Evolutionary conservation across 345 rosid genomes (phyloP).

Genomic region (Jatropha curcas): DNA sequence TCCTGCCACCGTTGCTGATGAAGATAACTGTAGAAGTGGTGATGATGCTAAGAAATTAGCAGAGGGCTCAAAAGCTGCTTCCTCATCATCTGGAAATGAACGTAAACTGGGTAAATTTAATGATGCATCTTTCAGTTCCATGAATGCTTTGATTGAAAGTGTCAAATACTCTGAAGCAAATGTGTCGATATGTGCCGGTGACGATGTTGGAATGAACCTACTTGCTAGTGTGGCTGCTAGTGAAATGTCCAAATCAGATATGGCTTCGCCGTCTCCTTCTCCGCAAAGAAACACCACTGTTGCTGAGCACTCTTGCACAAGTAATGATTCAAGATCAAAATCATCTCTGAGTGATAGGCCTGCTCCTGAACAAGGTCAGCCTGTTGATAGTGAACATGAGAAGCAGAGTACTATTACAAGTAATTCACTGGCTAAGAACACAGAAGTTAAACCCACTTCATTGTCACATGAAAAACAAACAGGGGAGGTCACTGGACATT

Average conservation of each 20-base stretch:
- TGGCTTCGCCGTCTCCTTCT: conserved; percentile 53
- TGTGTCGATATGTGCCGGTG: conserved; percentile 53
- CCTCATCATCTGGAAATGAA: conserved; percentile 46
- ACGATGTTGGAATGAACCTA: conserved; percentile 94
- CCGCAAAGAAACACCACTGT: conserved; percentile 40
- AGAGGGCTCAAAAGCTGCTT: conserved; percentile 43
- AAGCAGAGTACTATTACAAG: conserved; percentile 28
- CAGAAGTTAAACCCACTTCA: conserved; percentile 25
- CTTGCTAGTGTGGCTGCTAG: conserved; percentile 96
- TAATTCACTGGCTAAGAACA: conserved; percentile 27
- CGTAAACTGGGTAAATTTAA: conserved; percentile 44
- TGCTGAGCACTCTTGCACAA: conserved; percentile 38
- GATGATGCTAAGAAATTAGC: conserved; percentile 42
- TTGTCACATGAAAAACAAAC: conserved; percentile 24
- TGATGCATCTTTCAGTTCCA: conserved; percentile 65
- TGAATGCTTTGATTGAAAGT: conserved; percentile 88
- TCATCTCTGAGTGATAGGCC: conserved; percentile 30
- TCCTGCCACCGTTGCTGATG: conserved; percentile 42
- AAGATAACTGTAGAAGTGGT: conserved; percentile 40
- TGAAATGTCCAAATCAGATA: conserved; percentile 67
- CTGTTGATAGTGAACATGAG: conserved; percentile 33
- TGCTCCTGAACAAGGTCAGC: conserved; percentile 26
- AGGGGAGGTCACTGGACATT: conserved; percentile 31
- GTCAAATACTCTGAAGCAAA: conserved; percentile 63
- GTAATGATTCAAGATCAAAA: conserved; percentile 35